These are phyloP conservation scores for Garcileccinum viscosum DNA, from an alignment of 1,284 basidiomycete species.

Conservation along the genomic window DNA sequence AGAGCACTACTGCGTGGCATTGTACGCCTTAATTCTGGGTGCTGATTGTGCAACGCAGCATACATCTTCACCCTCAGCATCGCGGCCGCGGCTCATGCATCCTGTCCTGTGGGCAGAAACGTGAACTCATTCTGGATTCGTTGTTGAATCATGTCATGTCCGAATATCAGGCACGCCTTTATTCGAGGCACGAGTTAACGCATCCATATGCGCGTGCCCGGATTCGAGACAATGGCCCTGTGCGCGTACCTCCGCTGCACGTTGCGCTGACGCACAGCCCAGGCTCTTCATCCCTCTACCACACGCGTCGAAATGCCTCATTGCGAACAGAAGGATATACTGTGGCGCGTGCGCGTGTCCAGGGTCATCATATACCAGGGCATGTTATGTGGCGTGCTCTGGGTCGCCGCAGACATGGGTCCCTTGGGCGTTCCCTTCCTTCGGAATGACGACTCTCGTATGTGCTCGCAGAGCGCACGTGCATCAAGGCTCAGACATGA, in stretches of 20 bases:
- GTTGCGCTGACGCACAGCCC: not conserved
- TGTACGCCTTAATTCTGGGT: not conserved
- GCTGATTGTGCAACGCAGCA: not conserved
- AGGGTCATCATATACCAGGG: not conserved
- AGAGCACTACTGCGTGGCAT: too few species aligned
- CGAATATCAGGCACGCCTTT: not conserved
- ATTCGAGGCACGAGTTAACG: not conserved
- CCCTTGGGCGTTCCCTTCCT: not conserved
- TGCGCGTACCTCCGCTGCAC: not conserved
- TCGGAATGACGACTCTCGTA: not conserved
- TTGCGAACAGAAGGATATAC: not conserved
- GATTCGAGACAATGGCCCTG: not conserved
- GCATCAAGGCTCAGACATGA: not conserved
- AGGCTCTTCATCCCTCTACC: not conserved
- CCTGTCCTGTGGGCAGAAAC: not conserved
- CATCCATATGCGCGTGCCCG: not conserved
- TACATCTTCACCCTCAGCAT: not conserved
- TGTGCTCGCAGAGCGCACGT: too few species aligned
- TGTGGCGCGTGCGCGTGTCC: not conserved
- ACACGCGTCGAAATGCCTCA: not conserved
- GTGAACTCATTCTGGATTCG: not conserved
- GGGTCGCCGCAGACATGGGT: not conserved
- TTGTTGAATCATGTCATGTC: not conserved
- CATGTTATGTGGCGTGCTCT: not conserved
- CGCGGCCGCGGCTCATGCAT: not conserved